Conservation (phyloP, 139 green algal species). For the Chara braunii region DNA sequence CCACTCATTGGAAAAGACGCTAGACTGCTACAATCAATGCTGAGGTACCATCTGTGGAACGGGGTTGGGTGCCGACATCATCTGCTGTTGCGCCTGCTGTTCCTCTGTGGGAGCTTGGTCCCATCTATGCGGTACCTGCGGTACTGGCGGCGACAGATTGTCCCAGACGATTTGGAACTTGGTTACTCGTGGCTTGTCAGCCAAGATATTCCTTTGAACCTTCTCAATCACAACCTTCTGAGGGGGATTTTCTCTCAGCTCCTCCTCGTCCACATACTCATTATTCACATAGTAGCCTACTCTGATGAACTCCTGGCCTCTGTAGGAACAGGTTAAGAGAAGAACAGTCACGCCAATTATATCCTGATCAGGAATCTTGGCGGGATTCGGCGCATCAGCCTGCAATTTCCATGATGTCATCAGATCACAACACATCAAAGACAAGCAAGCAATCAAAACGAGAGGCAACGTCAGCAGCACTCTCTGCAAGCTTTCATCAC, state of each 20-base stretch:
- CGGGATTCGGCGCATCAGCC: conserved; percentile 72
- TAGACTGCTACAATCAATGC: too few species aligned
- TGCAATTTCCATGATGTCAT: conserved; percentile 41
- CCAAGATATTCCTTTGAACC: conserved; percentile 64
- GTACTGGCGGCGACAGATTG: too few species aligned
- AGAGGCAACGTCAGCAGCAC: too few species aligned
- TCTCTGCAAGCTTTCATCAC: too few species aligned
- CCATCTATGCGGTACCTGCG: too few species aligned
- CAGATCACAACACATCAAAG: not conserved
- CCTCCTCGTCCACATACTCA: conserved; percentile 83
- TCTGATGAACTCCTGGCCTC: conserved; percentile 47
- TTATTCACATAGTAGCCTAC: conserved; percentile 92
- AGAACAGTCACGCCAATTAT: conserved; percentile 89
- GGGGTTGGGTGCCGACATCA: too few species aligned
- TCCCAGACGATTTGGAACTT: conserved; percentile 60
- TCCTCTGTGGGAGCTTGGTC: too few species aligned
- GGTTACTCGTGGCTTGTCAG: conserved; percentile 86
- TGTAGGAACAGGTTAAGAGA: conserved; percentile 91
- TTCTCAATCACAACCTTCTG: conserved; percentile 49
- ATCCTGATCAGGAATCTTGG: conserved; percentile 65
- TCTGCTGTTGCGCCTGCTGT: too few species aligned
- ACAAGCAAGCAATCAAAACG: too few species aligned
- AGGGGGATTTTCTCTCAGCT: conserved; percentile 66
- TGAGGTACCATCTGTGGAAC: too few species aligned
- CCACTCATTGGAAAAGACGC: too few species aligned